Evolutionary conservation across 345 rosid genomes (phyloP), one percentile per base, ranked within the genome.

Genomic region (Clausena lansium): DNA sequence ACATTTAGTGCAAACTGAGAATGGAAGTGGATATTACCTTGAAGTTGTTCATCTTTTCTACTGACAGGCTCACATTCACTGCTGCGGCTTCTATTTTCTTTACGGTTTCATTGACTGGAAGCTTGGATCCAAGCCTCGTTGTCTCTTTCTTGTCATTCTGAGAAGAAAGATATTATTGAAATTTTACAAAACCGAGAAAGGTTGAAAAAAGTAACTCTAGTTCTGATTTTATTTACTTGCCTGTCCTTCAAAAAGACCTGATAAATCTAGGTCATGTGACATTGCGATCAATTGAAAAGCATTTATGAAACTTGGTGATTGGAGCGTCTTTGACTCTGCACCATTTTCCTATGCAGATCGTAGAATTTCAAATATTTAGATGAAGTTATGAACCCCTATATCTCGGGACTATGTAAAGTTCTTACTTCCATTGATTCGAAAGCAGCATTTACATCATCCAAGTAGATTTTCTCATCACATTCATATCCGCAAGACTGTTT

Each of bases 251-350:
- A 95, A 95, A 15, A 92, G 97, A 81, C 98, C 96, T 38, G 97
- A 93, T 85, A 93, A 84, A 87, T 95, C 98, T 22, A 95, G 92
- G 81, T 95, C 99, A 58, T 85, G 85, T 50, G 97, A 95, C 99
- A 93, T 93, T 70, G 98, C 98, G 83, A 93, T 93, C 88, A 93
- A 79, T 77, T 91, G 91, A 78, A 95, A 95, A 36, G 99, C 99
- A 80, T 92, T 93, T 78, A 95, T 90, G 84, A 91, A 95, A 71
- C 87, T 92, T 33, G 99, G 83, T 36, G 92, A 85, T 60, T 81
- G 85, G 2, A 77, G 77, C 38, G 82, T 85, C 75, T 84, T 81
- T 78, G 76, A 76, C 81, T 87, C 91, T 30, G 76, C 28, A 0
- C 71, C 78, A 73, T 85, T 75, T 22, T 89, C 97, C 98, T 95